Base-by-base conservation (phyloP, 441 rosid species). In the Croton laevigatus region DNA sequence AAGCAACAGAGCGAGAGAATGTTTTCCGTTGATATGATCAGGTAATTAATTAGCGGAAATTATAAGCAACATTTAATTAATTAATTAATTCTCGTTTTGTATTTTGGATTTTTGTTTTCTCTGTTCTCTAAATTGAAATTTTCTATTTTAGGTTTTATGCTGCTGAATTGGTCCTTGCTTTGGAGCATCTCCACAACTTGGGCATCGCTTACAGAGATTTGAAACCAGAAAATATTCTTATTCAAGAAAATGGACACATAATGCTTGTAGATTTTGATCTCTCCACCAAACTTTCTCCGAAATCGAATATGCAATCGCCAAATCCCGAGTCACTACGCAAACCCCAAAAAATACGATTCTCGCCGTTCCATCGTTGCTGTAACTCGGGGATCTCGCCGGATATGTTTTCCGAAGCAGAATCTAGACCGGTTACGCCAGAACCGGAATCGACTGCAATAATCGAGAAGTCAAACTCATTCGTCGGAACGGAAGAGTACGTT, bases 191-290 rank as follows among this genome's bases (percentile, higher is more conserved):
- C 34, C 98, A 93, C 70, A 85, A 83, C 83, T 85, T 83, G 12
- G 97, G 98, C 61, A 89, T 93, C 75, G 89, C 90, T 2, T 93
- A 93, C 80, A 88, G 97, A 0, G 98, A 93, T 81, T 87, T 93
- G 17, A 93, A 93, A 84, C 98, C 98, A 8, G 98, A 93, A 81
- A 93, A 93, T 70, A 86, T 93, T 68, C 85, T 93, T 71, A 90
- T 93, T 69, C 89, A 96, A 78, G 94, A 89, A 67, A 96, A 83
- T 77, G 98, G 98, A 59, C 98, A 94, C 72, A 82, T 94, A 70
- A 94, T 91, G 98, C 98, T 94, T 13, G 87, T 95, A 3, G 98
- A 94, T 81, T 94, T 94, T 72, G 98, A 94, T 81, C 96, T 94
- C 51, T 94, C 97, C 23, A 83, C 87, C 19, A 83, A 82, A 38